Conservation (phyloP, 1,139 yeast genomes). For the Schwanniomyces etchellsii region DNA sequence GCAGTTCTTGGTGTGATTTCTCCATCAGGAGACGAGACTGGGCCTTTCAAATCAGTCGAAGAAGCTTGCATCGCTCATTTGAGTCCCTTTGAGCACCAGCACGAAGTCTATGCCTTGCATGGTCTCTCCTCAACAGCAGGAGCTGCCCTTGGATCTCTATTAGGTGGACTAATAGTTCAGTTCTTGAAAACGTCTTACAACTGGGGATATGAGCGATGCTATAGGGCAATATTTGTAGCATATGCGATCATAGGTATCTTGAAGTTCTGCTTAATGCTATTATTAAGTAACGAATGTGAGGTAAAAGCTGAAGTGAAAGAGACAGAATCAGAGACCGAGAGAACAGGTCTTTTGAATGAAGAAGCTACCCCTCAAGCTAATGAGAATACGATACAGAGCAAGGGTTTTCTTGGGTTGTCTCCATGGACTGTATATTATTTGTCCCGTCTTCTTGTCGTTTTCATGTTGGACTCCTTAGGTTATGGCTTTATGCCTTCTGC, state of each 20-base stretch:
- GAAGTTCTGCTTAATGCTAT: slow-evolving; percentile 49
- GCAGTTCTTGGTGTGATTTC: slow-evolving; percentile 62
- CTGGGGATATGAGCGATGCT: slow-evolving; percentile 37
- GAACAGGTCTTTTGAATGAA: slow-evolving; percentile 5
- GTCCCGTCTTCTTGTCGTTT: slow-evolving; percentile 40
- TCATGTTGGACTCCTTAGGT: slow-evolving; percentile 80
- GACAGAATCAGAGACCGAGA: slow-evolving; percentile 5
- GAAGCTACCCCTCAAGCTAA: slow-evolving; percentile 1
- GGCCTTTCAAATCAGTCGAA: slow-evolving; percentile 87
- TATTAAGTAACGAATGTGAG: slow-evolving; percentile 56
- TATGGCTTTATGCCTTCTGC: slow-evolving; percentile 84
- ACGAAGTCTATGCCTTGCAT: slow-evolving; percentile 72
- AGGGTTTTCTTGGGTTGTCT: slow-evolving; percentile 16
- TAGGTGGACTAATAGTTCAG: slow-evolving; percentile 57
- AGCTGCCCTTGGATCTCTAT: slow-evolving; percentile 66
- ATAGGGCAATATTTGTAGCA: slow-evolving; percentile 51
- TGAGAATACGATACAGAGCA: slow-evolving; percentile 2
- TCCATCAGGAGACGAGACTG: slow-evolving; percentile 89
- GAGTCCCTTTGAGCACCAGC: slow-evolving; percentile 59
- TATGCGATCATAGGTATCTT: slow-evolving; percentile 54
- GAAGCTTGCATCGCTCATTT: slow-evolving; percentile 83
- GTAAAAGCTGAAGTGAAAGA: slow-evolving; percentile 9
- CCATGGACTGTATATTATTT: slow-evolving; percentile 27
- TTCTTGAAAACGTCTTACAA: slow-evolving; percentile 25
- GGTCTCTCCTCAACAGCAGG: slow-evolving; percentile 69